A percentile compares a stretch with the other conserved stretches of the same genome.
These are phyloP conservation scores for Plasmodium ovale DNA, from an alignment of 169 alveolate genomes.

Conservation along the genomic window DNA sequence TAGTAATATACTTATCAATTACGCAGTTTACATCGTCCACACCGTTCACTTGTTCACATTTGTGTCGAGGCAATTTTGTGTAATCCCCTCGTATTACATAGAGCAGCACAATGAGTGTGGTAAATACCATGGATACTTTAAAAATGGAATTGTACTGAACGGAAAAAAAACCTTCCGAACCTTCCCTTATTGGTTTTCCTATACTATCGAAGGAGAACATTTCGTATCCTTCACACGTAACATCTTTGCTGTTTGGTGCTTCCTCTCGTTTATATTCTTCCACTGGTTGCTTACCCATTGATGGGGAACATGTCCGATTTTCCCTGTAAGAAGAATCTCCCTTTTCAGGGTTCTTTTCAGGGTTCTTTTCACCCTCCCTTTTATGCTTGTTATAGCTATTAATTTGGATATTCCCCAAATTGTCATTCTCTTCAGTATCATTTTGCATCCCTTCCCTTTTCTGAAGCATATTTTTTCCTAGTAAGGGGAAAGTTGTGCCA, in stretches of 20 bases:
- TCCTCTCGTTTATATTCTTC: no score
- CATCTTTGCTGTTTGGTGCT: background rate
- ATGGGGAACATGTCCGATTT: no score
- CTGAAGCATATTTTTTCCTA: no score
- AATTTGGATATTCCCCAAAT: no score
- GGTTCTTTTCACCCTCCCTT: no score
- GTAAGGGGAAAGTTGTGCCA: no score
- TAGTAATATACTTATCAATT: constrained; percentile 44
- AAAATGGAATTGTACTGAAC: constrained; percentile 89
- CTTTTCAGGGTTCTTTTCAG: no score
- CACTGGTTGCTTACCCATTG: no score
- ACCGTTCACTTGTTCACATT: constrained; percentile 13
- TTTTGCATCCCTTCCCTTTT: no score
- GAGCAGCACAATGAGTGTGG: constrained; percentile 78
- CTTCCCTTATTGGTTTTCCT: constrained; percentile 88
- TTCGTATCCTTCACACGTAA: constrained; percentile 24
- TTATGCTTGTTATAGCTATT: no score
- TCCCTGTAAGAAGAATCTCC: no score
- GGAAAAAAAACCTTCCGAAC: constrained; percentile 91
- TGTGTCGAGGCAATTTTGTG: constrained; percentile 36
- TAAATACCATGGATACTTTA: constrained; percentile 80
- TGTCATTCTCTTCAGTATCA: no score
- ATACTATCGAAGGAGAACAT: constrained; percentile 68
- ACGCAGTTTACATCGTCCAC: background rate
- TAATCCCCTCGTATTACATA: constrained; percentile 81